Evolutionary conservation across 2,329 filamentous ascomycete genomes (phyloP), one percentile per base, ranked within the genome.

Genomic region (Paecilomyces niveus): DNA sequence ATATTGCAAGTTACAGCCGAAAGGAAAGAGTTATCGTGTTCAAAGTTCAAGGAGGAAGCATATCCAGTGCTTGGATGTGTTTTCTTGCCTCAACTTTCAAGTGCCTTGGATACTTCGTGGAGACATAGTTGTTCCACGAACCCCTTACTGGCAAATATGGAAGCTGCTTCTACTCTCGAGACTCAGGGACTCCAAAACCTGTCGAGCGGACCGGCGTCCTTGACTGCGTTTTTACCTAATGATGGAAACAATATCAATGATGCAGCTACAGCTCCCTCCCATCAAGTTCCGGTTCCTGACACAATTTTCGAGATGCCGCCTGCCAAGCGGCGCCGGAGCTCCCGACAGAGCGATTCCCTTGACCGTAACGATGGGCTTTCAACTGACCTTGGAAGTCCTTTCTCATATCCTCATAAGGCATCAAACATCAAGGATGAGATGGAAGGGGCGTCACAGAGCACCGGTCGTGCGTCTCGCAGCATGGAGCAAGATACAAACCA

Each of bases 141-240:
- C 31, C 35, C 58, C 57, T 60, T 61, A 29, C 53, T 35, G 39
- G 39, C 57, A 32, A 63, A 55, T 24, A 71, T 72, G 70, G 64
- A 68, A 57, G 56, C 60, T 13, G 61, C 68, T 29, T 54, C 64
- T 39, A 57, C 67, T 49, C 57, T 66, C 52, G 59, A 55, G 18
- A 61, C 63, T 13, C 66, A 65, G 39, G 57, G 56, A 56, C 51
- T 64, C 39, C 35, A 61, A 54, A 50, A 56, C 22, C 57, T 57
- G 45, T 22, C 52, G n/a, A 50, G 56, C 54, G 57, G 60, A 22
- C 50, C 33, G 24, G 52, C 33, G 21, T 58, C 55, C n/a, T 53
- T 64, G 55, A 57, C 58, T 26, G 58, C 63, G 62, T 65, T 61
- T 57, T 56, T 62, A 29, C 22, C 51, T 4, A 53, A 50, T 49